These are phyloP conservation scores for Exophiala sp. DNA, from an alignment of 2,329 filamentous ascomycete genomes.

Conservation along the genomic window DNA sequence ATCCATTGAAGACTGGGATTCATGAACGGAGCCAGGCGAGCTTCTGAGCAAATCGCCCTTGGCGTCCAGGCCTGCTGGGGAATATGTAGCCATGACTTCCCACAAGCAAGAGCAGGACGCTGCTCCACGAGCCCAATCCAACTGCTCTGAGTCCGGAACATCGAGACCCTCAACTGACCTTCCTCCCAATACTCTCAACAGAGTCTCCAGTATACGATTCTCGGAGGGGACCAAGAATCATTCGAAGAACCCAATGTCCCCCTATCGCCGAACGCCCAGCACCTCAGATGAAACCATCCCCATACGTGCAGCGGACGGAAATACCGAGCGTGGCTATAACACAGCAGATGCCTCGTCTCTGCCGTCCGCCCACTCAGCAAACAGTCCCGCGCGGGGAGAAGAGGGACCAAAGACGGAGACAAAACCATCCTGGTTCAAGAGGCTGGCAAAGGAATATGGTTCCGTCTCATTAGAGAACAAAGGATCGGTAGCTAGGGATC, in stretches of 20 bases:
- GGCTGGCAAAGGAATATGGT: slow-evolving; percentile 53
- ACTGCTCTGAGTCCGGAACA: slow-evolving; percentile 4
- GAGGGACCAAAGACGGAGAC: slow-evolving; percentile 6
- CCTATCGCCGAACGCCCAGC: slow-evolving; percentile 9
- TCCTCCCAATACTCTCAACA: not conserved
- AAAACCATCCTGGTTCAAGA: slow-evolving; percentile 41
- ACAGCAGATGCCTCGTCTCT: slow-evolving; percentile 8
- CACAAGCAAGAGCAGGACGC: slow-evolving; percentile 9
- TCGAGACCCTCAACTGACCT: not conserved
- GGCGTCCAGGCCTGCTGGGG: too few relatives aligned
- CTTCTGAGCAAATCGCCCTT: not conserved
- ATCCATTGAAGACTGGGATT: not conserved
- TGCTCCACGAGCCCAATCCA: slow-evolving; percentile 4
- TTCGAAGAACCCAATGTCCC: slow-evolving; percentile 21
- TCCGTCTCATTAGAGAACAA: slow-evolving; percentile 61
- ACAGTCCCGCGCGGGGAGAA: not conserved
- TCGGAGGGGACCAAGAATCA: slow-evolving; percentile 19
- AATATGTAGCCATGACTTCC: slow-evolving; percentile 14
- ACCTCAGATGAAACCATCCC: slow-evolving; percentile 26
- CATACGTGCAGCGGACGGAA: slow-evolving; percentile 21
- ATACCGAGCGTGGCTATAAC: slow-evolving; percentile 21
- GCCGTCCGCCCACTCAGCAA: not conserved
- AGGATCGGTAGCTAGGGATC: slow-evolving; percentile 59
- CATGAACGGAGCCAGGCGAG: not conserved
- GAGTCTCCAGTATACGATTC: slow-evolving; percentile 24